Evolutionary conservation across 345 rosid genomes (phyloP).

Genomic region (Eucalyptus pauciflora): DNA sequence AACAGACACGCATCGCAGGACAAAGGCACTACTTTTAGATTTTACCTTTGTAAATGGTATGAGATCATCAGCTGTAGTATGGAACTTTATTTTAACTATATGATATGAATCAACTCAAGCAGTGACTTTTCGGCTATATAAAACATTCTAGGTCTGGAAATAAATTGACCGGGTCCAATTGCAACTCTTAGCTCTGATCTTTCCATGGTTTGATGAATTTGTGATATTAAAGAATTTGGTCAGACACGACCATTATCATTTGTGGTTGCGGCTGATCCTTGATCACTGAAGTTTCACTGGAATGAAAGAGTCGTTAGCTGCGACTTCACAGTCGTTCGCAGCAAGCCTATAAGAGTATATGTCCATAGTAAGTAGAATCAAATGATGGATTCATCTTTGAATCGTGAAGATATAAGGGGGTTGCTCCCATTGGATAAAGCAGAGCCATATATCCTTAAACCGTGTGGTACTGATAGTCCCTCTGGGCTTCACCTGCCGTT

Average conservation of each 20-base stretch:
- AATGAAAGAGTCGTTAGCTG: background rate
- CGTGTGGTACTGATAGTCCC: background rate
- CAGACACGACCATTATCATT: background rate
- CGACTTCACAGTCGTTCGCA: background rate
- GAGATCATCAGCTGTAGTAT: background rate
- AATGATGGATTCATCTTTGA: background rate
- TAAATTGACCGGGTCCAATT: background rate
- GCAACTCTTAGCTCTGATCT: background rate
- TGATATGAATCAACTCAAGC: background rate
- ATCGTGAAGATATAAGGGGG: background rate
- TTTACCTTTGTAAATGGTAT: background rate
- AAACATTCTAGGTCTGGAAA: background rate
- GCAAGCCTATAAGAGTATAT: background rate
- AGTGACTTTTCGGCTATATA: background rate
- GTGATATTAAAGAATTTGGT: background rate
- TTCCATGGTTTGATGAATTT: background rate
- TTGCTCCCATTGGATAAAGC: background rate
- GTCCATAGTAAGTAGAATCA: background rate
- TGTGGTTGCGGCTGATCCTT: background rate
- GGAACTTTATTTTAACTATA: background rate
- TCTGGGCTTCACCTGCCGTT: background rate
- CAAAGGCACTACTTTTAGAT: background rate
- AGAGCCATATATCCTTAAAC: background rate
- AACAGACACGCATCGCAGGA: background rate
- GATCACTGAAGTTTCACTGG: background rate